Evolutionary conservation across 768 basidiomycete species (phyloP), one percentile per base, ranked within the genome.

Genomic region (Pleurotus ostreatus): DNA sequence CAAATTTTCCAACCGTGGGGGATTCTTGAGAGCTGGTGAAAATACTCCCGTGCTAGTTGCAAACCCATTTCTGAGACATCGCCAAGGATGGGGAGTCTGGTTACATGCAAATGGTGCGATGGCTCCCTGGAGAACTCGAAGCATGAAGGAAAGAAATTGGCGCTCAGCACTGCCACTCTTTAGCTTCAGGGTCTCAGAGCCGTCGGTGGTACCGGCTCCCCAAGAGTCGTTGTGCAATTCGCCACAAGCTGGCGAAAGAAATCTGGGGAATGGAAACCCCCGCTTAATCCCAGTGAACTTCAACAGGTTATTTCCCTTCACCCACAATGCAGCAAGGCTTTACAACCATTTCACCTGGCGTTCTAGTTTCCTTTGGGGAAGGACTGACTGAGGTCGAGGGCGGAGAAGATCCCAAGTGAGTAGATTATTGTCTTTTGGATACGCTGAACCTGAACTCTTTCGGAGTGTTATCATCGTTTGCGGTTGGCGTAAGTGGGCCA

Each of bases 401-500:
- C 9, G 15, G 12, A 1, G n/a, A 53, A 39, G 51, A 41, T 26
- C 51, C 51, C 12, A 40, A 18, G 51, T 53, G 38, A 53, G 51
- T 53, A 3, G 13, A 15, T n/a, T 8, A 4, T 20, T 47, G 2
- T 25, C 46, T 2, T 47, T 2, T 47, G 13, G 22, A 47, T 23
- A 15, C 18, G 8, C 6, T 0, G 3, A 13, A 25, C 1, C 22
- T 47, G 23, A 20, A 20, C 13, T 13, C 23, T 3, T 16, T 1
- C 55, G 1, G 26, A 78, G 77, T 2, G 56, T 78, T 12, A 73
- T 78, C 44, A 52, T 80, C 11, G 65, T 76, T 25, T 78, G 77
- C 59, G 73, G 77, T 58, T 78, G 78, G 78, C 75, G 78, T 79
- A 40, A 34, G 77, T 72, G 12, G 18, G n/a, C 22, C 1, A 23